These are phyloP conservation scores for Blastocystis sp. DNA, from an alignment of 352 stramenopile genomes.

Conservation along the genomic window DNA sequence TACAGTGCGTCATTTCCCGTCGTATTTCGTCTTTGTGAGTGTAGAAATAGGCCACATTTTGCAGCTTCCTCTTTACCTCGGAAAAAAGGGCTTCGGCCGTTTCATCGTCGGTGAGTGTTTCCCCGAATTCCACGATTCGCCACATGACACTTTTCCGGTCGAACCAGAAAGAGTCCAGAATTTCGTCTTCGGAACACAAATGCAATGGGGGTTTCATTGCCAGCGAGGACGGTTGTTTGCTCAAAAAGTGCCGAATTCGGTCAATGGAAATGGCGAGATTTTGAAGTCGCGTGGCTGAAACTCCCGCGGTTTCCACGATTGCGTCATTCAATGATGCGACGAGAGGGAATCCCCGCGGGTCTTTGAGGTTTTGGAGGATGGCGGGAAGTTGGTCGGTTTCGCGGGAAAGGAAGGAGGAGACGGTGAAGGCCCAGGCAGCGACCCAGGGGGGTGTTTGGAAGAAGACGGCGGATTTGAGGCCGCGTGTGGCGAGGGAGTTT, in stretches of 20 bases:
- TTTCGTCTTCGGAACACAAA: conserved; percentile 4
- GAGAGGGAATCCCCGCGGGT: background rate
- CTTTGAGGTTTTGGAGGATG: conserved; percentile 5
- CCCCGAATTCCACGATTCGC: background rate
- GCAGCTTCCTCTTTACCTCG: background rate
- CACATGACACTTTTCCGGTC: conserved; percentile 15
- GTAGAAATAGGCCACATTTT: background rate
- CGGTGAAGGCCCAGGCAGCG: too few relatives aligned
- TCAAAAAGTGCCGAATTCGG: conserved; percentile 61
- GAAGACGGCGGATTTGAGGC: too few relatives aligned
- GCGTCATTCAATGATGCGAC: background rate
- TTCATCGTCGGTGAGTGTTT: background rate
- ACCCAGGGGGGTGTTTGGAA: too few relatives aligned
- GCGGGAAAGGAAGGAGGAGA: too few relatives aligned
- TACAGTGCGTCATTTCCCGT: background rate
- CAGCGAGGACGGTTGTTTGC: background rate
- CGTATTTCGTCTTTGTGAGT: background rate
- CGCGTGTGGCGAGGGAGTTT: too few relatives aligned
- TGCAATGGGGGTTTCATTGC: background rate
- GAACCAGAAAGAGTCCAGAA: conserved; percentile 58
- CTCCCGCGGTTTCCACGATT: conserved; percentile 56
- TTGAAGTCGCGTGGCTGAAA: conserved; percentile 59
- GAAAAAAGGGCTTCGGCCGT: background rate
- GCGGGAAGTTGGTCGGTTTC: too few relatives aligned
- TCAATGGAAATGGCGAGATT: conserved; percentile 62